A percentile compares a stretch with the other conserved stretches of the same genome.
Conservation (phyloP, 2,329 filamentous ascomycete species). For the Diaporthe velutina region DNA sequence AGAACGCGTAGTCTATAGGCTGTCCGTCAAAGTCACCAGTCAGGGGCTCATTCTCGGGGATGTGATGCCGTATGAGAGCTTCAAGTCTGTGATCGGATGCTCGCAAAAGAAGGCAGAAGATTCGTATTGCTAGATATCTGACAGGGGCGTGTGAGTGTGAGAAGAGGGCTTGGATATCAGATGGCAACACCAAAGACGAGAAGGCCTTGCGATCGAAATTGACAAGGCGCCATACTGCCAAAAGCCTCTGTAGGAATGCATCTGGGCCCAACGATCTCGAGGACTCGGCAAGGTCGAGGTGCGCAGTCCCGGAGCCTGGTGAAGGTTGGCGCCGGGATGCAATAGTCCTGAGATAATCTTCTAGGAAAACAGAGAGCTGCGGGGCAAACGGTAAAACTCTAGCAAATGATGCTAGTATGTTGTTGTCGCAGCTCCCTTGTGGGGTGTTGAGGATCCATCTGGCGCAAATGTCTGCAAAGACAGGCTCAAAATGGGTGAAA, state of each 20-base stretch:
- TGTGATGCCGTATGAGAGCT: constrained; percentile 74
- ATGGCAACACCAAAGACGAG: constrained; percentile 72
- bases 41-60: constrained; percentile 72
- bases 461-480: constrained; percentile 87
- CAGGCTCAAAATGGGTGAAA: constrained; percentile 79
- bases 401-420: constrained; percentile 79
- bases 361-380: constrained; percentile 80
- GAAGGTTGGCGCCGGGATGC: constrained; percentile 1
- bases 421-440: constrained; percentile 53
- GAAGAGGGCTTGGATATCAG: constrained; percentile 78
- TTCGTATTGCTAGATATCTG: constrained; percentile 84
- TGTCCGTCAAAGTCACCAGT: constrained; percentile 81
- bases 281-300: constrained; percentile 26
- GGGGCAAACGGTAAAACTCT: constrained; percentile 86
- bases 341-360: constrained; percentile 54
- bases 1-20: constrained; percentile 82
- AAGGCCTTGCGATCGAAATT: constrained; percentile 81
- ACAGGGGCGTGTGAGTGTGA: constrained; percentile 70
- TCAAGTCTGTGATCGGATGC: constrained; percentile 85
- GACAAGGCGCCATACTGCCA: constrained; percentile 83
- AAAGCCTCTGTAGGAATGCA: constrained; percentile 59
- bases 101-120: constrained; percentile 83
- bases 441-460: constrained; percentile 75
- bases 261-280: constrained; percentile 29
- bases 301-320: constrained; percentile 3